These are phyloP conservation scores for Ascochyta koolunga DNA, from an alignment of 2,329 filamentous ascomycete species.

Conservation along the genomic window DNA sequence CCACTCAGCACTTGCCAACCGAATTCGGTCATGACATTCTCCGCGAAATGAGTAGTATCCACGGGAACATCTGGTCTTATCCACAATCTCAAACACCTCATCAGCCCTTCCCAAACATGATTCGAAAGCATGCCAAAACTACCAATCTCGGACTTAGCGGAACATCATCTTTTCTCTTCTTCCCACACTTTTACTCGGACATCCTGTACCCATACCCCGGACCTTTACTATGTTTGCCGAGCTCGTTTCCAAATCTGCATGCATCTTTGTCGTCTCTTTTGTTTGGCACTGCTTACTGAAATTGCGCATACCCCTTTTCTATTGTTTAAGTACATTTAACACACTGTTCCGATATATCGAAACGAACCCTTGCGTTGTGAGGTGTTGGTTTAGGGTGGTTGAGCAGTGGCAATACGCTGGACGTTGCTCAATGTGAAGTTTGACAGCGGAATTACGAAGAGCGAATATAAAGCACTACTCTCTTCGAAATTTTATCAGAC, in stretches of 20 bases:
- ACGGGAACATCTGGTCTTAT: background rate
- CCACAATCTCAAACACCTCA: background rate
- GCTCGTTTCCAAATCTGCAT: slow-evolving; percentile 7
- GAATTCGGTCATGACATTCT: background rate
- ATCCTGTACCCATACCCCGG: slow-evolving; percentile 16
- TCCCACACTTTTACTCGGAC: slow-evolving; percentile 2
- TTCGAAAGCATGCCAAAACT: background rate
- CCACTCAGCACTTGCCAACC: background rate
- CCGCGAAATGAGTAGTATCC: background rate
- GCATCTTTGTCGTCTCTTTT: slow-evolving; percentile 14
- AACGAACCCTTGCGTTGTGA: background rate
- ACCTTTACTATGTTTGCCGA: slow-evolving; percentile 4
- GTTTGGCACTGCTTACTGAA: slow-evolving; percentile 22
- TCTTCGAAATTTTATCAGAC: background rate
- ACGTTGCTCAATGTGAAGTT: background rate
- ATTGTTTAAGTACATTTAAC: slow-evolving; percentile 25
- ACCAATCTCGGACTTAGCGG: background rate
- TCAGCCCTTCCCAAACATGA: background rate
- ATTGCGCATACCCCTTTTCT: slow-evolving; percentile 35
- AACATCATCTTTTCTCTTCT: slow-evolving; percentile 6
- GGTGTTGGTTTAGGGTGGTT: background rate
- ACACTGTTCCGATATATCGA: slow-evolving; percentile 15
- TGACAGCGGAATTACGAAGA: background rate
- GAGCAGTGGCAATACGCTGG: slow-evolving; percentile 14
- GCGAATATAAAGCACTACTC: background rate